Evolutionary conservation across 2,329 filamentous ascomycete genomes (phyloP), one percentile per base, ranked within the genome.

Genomic region (Trichoderma semiorbis): DNA sequence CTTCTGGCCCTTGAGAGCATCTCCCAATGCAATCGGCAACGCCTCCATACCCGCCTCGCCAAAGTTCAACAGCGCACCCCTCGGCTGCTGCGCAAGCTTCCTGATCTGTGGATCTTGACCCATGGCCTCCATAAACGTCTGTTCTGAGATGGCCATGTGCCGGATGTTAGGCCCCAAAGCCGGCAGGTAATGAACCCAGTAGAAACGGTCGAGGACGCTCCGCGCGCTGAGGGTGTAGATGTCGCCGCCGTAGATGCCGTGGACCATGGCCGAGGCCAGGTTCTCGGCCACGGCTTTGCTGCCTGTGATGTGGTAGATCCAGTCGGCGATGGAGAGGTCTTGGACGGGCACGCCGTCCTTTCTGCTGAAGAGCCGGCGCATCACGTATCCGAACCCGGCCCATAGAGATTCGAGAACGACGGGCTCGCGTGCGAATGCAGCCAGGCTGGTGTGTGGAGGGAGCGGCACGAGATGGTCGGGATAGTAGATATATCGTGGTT

Each of bases 231-330:
- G 84, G 78, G 91, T 87, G 79, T 93, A 90, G 62, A 97, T 89
- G 81, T 98, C 93, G 6, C 96, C 96, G 26, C 95, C 96, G 80
- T 97, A 97, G 72, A 98, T 94, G 55, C 96, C 96, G 80, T 98
- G 96, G 68, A 94, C 77, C 78, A 90, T 83, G 66, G 91, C 94
- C 6, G 94, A 97, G 7, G 90, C 81, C 21, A 97, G 69, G 76
- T 97, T 95, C 75, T 96, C 86, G 16, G 89, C 89, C 7, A 92
- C 74, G 39, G 77, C 72, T 50, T 74, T 69, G 74, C 78, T 78
- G 50, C 77, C 76, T 64, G 73, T 79, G 50, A 82, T 67, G 18
- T 75, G 65, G 43, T 79, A 75, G 55, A 83, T 75, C 79, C 81
- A 84, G 18, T 83, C 78, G 10, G 79, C 76, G 34, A 83, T 75